Evolutionary conservation across 371 early-diverging fungal genomes (phyloP), one percentile per base, ranked within the genome.

Genomic region (Mycotypha africana): DNA sequence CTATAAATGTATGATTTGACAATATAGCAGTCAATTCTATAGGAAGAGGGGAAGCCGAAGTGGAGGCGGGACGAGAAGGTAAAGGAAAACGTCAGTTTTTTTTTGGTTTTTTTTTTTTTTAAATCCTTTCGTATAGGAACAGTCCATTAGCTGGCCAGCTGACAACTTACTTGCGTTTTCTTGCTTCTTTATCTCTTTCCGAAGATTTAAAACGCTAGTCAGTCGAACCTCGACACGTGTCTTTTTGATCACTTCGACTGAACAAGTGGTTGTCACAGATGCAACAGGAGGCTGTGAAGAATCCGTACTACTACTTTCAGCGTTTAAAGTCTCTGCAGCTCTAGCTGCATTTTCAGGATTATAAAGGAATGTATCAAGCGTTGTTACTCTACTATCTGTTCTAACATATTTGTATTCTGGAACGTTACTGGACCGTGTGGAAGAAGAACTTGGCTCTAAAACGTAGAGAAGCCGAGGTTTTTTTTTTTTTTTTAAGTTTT

Each of bases 1-100:
- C 95, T n/a, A 96, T 93, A 67, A 91, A 89, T 0, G 82, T 81
- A 59, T 92, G 92, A 38, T 86, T 75, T 14, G 70, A 56, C 43
- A 96, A 76, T 3, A 95, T 59, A 2, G 73, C 70, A 0, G 89
- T 86, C 38, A 92, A 48, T 3, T 78, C 90, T 71, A 61, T 21
- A n/a, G n/a, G n/a, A n/a, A n/a, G n/a, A n/a, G n/a, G n/a, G n/a
- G n/a, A n/a, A n/a, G n/a, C n/a, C n/a, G n/a, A n/a, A n/a, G n/a
- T n/a, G n/a, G n/a, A n/a, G n/a, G n/a, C n/a, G n/a, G n/a, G n/a
- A n/a, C n/a, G n/a, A n/a, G n/a, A n/a, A n/a, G n/a, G n/a, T n/a
- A n/a, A n/a, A n/a, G n/a, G n/a, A n/a, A n/a, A n/a, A n/a, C n/a
- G n/a, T n/a, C n/a, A n/a, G n/a, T n/a, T n/a, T n/a, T n/a, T n/a